Evolutionary conservation across 176 grass and related monocot species (phyloP), one percentile per base, ranked within the genome.

Genomic region (Typha latifolia): DNA sequence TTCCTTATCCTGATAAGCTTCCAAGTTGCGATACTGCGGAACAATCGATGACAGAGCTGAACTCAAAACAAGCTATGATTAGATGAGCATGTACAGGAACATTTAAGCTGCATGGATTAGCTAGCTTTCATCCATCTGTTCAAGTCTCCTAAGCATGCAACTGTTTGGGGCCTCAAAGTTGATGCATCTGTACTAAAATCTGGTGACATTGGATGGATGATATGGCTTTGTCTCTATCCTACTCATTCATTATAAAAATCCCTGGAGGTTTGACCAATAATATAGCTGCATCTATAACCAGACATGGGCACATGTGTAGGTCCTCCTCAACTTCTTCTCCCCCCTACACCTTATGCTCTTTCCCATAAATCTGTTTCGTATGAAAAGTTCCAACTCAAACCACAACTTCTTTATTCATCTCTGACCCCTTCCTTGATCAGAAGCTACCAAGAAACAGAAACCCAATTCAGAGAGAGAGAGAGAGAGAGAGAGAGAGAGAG

Each of bases 221-320:
- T 21, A 55, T 52, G 27, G 78, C 61, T 63, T 50, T 49, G 70
- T 20, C 14, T 67, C 49, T 62, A 49, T 26, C 49, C 48, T 73
- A 62, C 14, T 16, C 62, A 48, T 74, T 53, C 15, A 51, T 66
- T 22, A 75, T 51, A 55, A 47, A 83, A 32, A 14, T 34, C 66
- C 74, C 77, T 68, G 65, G 68, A 37, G 13, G 63, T 85, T 90
- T 86, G 83, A 83, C 87, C 76, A 79, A 77, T 77, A 80, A 90
- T 70, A 82, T 70, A 82, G 69, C 73, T 86, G 75, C 82, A 77
- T 85, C 79, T 82, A 70, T 43, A 43, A 43, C 82, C 68, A 84
- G 84, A 86, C 84, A 78, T 62, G 69, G 64, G 19, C 87, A 91
- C 87, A 87, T 91, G 87, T 86, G 84, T 87, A 83, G 87, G 87